Evolutionary conservation across 108 stramenopile genomes (phyloP).

Genomic region (Cyclotella cryptica): DNA sequence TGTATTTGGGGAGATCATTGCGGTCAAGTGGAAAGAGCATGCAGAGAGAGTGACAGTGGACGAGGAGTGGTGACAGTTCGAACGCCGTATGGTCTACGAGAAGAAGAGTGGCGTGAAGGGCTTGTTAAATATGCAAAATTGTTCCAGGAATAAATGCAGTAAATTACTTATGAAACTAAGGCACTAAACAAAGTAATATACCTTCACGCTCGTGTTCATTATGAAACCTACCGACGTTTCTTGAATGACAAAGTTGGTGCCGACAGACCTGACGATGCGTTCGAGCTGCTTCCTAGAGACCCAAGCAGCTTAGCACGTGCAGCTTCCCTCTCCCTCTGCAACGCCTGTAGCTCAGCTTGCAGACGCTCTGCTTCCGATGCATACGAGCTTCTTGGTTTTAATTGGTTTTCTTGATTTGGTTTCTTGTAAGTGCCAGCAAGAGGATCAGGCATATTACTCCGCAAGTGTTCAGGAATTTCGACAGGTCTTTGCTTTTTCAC

Average conservation of each 20-base stretch:
- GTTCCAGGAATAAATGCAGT: conserved; percentile 11
- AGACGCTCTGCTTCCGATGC: conserved; percentile 51
- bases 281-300: conserved; percentile 12
- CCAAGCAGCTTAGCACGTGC: conserved; percentile 19
- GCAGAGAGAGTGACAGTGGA: conserved; percentile 67
- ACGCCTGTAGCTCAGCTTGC: conserved; percentile 53
- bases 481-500: conserved; percentile 36
- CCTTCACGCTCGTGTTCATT: background rate
- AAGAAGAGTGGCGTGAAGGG: conserved; percentile 70
- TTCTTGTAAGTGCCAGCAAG: conserved; percentile 46
- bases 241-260: conserved; percentile 36
- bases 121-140: conserved; percentile 61
- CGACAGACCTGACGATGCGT: conserved; percentile 1
- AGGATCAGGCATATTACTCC: conserved; percentile 49
- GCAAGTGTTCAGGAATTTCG: conserved; percentile 67
- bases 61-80: conserved; percentile 66
- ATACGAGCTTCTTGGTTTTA: conserved; percentile 17
- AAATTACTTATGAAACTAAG: background rate
- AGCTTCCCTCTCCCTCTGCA: conserved; percentile 49
- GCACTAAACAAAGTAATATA: background rate
- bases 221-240: conserved; percentile 23
- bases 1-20: conserved; percentile 16
- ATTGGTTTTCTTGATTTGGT: conserved; percentile 24
- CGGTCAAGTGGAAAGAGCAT: conserved; percentile 73
- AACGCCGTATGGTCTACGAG: conserved; percentile 70